Evolutionary conservation across 495 filamentous ascomycete genomes (phyloP).

Genomic region (Xylaria grammica): DNA sequence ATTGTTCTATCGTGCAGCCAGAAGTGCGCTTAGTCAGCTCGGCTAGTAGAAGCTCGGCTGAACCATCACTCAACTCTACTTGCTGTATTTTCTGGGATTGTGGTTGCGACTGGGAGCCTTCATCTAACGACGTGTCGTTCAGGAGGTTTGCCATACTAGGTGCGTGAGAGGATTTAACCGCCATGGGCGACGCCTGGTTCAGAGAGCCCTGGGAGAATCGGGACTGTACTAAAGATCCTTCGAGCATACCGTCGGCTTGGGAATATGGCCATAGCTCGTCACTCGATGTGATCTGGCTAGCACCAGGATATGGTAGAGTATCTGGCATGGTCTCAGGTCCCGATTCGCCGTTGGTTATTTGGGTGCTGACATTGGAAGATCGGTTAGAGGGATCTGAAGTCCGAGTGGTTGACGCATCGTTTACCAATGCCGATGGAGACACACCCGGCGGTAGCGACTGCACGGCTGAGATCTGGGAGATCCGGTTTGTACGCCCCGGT

Average conservation of each 20-base stretch:
- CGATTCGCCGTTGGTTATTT: constrained; percentile 62
- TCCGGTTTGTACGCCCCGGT: constrained; percentile 44
- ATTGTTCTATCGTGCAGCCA: constrained; percentile 87
- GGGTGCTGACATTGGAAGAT: constrained; percentile 63
- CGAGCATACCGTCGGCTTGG: constrained; percentile 53
- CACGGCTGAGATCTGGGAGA: constrained; percentile 73
- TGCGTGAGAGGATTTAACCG: constrained; percentile 37
- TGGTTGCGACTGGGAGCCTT: constrained; percentile 35
- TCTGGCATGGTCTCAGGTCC: constrained; percentile 54
- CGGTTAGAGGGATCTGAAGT: constrained; percentile 69
- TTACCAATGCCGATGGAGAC: constrained; percentile 74
- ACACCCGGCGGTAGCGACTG: constrained; percentile 78
- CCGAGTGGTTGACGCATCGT: constrained; percentile 88
- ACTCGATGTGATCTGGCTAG: constrained; percentile 45
- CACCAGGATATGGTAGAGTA: constrained; percentile 53
- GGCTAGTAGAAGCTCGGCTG: constrained; percentile 60
- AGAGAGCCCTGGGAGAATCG: constrained; percentile 41
- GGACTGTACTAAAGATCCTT: constrained; percentile 44
- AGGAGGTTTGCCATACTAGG: constrained; percentile 42
- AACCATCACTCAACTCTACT: constrained; percentile 62
- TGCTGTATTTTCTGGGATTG: constrained; percentile 54
- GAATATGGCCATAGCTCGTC: constrained; percentile 55
- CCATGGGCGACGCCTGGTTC: constrained; percentile 27
- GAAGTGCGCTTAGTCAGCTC: constrained; percentile 68
- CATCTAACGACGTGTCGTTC: constrained; percentile 37